Evolutionary conservation across 2,329 filamentous ascomycete species (phyloP).

Genomic region (Arthrobotrys pseudoclavata): DNA sequence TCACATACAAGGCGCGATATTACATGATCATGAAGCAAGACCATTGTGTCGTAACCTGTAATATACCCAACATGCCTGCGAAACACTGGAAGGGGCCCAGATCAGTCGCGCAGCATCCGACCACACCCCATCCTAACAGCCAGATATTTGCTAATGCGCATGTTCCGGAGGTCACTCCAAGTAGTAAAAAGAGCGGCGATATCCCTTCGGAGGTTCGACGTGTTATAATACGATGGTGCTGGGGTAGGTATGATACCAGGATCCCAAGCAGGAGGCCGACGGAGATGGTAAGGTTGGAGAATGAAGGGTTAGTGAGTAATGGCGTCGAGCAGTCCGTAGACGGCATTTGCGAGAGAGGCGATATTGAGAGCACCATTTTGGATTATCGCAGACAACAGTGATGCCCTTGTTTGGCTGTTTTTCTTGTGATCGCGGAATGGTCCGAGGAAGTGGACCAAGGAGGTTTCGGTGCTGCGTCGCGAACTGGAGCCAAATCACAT

Average conservation of each 20-base stretch:
- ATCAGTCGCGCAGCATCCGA: conserved; percentile 82
- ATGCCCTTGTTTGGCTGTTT: background rate
- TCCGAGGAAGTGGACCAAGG: conserved; percentile 7
- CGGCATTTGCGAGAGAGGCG: conserved; percentile 61
- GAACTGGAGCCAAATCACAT: conserved; percentile 1
- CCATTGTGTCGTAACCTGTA: conserved; percentile 93
- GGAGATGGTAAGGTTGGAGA: conserved; percentile 54
- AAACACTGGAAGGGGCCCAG: conserved; percentile 85
- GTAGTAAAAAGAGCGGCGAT: conserved; percentile 92
- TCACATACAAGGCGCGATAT: conserved; percentile 64
- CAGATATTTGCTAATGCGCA: conserved; percentile 93
- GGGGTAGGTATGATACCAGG: conserved; percentile 91
- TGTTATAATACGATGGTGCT: conserved; percentile 90
- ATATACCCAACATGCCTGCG: conserved; percentile 86
- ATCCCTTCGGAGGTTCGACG: conserved; percentile 91
- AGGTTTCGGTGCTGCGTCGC: conserved; percentile 7
- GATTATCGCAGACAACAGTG: conserved; percentile 5
- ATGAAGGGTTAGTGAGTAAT: conserved; percentile 44
- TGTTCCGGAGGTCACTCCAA: conserved; percentile 91
- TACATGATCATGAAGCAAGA: conserved; percentile 92
- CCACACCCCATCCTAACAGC: conserved; percentile 86
- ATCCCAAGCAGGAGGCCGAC: conserved; percentile 87
- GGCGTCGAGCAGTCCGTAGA: conserved; percentile 40
- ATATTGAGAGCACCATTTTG: conserved; percentile 54
- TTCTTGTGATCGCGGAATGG: background rate